Base-by-base conservation (phyloP, 352 stramenopile species). In the Pythium angustatum region DNA sequence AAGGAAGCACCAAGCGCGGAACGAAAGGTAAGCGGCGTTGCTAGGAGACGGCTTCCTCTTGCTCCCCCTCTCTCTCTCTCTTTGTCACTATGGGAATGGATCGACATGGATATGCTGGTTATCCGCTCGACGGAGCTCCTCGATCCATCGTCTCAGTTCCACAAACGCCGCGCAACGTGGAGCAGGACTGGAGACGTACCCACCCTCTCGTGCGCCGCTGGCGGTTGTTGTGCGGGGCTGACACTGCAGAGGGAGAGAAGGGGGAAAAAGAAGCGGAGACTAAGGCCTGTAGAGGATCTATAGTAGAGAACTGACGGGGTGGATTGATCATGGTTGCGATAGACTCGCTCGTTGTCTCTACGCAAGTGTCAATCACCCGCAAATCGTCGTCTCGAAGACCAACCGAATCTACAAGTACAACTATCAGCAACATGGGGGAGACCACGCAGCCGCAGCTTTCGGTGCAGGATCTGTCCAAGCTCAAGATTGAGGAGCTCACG, bases 401-500 rank as follows among this genome's bases (percentile, higher is more conserved):
- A 31, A 48, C 27, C 5, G 28, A 34, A 62, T 36, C 41, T 48
- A 61, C n/a, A n/a, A n/a, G 5, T 26, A 51, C 52, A 44, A 58
- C 9, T 45, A 58, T 8, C 19, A 54, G n/a, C 44, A 72, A 7
- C 7, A 92, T 93, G 83, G 75, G 68, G 55, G 83, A 91, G 72
- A 75, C 69, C 22, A 71, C 78, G 64, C 81, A 91, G 73, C 87
- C 87, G 65, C 83, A 93, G 60, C 69, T 96, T 28, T 86, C 85
- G 43, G 82, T 94, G 64, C 96, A 99, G 81, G 90, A 99, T 81
- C 82, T 99, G 58, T 79, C 79, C 24, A 97, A 93, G 59, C 83
- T 99, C 43, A 98, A 99, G 81, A 75, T 96, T 11, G 87, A 93
- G 49, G 93, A 97, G 59, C 89, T 99, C 57, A 99, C 94, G 21